These are phyloP conservation scores for Carex myosuroides DNA, from an alignment of 176 grass and related monocot genomes.

Conservation along the genomic window DNA sequence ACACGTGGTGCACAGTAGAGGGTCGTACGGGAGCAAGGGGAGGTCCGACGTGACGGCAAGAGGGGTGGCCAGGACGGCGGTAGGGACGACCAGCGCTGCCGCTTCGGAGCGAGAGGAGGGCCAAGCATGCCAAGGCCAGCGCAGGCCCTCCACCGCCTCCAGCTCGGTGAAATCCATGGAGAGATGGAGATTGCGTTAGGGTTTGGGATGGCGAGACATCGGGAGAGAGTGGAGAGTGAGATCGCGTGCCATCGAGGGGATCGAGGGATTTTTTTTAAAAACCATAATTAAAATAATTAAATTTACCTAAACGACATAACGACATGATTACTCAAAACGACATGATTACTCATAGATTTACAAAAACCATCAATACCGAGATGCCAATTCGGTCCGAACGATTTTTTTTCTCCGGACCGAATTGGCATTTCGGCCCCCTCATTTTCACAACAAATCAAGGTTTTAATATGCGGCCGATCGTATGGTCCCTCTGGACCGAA, in stretches of 20 bases:
- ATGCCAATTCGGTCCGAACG: too few relatives aligned
- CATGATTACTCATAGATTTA: too few relatives aligned
- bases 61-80: slow-evolving; percentile 73
- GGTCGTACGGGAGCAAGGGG: slow-evolving; percentile 69
- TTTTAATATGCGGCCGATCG: too few relatives aligned
- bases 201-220: slow-evolving; percentile 28
- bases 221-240: background rate
- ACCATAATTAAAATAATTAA: too few relatives aligned
- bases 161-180: slow-evolving; percentile 96
- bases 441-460: too few relatives aligned
- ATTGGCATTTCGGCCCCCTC: too few relatives aligned
- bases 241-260: background rate
- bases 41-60: slow-evolving; percentile 58
- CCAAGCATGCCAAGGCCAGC: slow-evolving; percentile 95
- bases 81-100: slow-evolving; percentile 75
- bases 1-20: slow-evolving; percentile 60
- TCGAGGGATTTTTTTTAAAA: too few relatives aligned
- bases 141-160: slow-evolving; percentile 93
- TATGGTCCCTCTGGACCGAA: too few relatives aligned
- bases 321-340: too few relatives aligned
- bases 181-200: slow-evolving; percentile 30
- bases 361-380: too few relatives aligned
- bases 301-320: too few relatives aligned
- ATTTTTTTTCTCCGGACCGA: too few relatives aligned
- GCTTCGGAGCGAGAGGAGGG: slow-evolving; percentile 54